Percentiles rank a stretch among this genome's conserved stretches.
Evolutionary conservation across 306 rosid species (phyloP).

Genomic region (Prunus padus): DNA sequence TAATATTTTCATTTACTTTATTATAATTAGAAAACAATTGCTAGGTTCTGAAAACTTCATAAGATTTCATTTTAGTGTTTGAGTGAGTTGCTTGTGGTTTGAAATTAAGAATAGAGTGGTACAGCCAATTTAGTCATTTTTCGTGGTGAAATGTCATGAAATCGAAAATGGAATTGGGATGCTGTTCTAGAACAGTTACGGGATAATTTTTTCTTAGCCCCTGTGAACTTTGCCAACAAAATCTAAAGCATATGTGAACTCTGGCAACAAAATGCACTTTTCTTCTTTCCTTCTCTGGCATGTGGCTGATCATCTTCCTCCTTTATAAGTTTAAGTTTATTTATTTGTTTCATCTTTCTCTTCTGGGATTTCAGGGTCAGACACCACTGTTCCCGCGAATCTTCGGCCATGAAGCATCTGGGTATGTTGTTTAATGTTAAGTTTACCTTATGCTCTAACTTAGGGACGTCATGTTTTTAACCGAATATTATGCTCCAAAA

Average conservation of each 20-base stretch:
- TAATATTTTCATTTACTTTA: neutral
- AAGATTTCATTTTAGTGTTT: neutral
- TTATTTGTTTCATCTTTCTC: neutral
- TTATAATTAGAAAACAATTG: neutral
- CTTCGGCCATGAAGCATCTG: conserved; percentile 48
- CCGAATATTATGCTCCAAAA: neutral
- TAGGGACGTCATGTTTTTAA: neutral
- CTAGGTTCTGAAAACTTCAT: neutral
- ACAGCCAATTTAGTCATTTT: neutral
- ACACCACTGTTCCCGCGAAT: conserved; percentile 38
- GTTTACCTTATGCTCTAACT: neutral
- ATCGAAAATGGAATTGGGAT: neutral
- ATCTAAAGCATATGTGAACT: neutral
- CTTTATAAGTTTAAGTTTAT: neutral
- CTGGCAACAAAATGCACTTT: neutral
- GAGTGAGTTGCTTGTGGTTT: neutral
- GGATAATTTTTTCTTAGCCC: neutral
- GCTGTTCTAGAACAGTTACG: neutral
- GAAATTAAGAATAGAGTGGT: neutral
- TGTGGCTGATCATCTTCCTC: neutral
- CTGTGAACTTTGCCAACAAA: neutral
- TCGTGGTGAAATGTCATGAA: neutral
- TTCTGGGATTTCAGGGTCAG: conserved; percentile 26
- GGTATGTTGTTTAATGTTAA: conserved; percentile 21
- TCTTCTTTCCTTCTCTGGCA: neutral